Evolutionary conservation across 2,329 filamentous ascomycete genomes (phyloP).

Genomic region (Arthrobotrys entomopaga): DNA sequence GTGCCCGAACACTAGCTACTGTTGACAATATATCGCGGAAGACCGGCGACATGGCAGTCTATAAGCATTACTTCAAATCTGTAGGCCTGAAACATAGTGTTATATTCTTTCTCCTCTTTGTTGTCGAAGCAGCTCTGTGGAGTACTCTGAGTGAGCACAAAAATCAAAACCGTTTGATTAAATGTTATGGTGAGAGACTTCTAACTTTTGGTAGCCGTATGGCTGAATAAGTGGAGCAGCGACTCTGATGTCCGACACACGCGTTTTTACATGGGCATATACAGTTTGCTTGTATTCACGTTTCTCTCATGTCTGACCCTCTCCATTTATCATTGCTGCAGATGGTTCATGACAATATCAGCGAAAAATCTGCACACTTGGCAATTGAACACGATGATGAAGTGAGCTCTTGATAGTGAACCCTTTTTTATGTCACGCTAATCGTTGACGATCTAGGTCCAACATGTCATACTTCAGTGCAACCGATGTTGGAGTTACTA

Average conservation of each 20-base stretch:
- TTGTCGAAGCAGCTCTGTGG: conserved; percentile 26
- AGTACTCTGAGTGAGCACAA: conserved; percentile 21
- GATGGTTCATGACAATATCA: conserved; percentile 39
- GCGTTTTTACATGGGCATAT: conserved; percentile 48
- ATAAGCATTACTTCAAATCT: conserved; percentile 47
- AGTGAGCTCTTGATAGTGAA: conserved; percentile 12
- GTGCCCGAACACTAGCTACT: conserved; percentile 13
- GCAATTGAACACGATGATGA: conserved; percentile 53
- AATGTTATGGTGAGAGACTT: not conserved
- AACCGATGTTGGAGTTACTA: conserved; percentile 60
- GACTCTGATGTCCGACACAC: conserved; percentile 41
- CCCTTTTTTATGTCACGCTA: not conserved
- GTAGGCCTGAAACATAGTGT: conserved; percentile 27
- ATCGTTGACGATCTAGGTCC: conserved; percentile 4
- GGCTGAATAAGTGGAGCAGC: conserved; percentile 50
- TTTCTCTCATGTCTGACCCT: conserved; percentile 9
- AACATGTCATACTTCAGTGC: conserved; percentile 59
- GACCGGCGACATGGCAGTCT: conserved; percentile 41
- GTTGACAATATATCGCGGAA: conserved; percentile 46
- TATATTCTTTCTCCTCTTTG: conserved; percentile 19
- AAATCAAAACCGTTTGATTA: not conserved
- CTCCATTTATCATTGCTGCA: conserved; percentile 27
- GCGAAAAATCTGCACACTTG: conserved; percentile 39
- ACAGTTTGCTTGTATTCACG: conserved; percentile 26
- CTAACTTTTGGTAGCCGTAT: conserved; percentile 37